Conservation (phyloP, 148 eudicot species). For the Cornus suecica region DNA sequence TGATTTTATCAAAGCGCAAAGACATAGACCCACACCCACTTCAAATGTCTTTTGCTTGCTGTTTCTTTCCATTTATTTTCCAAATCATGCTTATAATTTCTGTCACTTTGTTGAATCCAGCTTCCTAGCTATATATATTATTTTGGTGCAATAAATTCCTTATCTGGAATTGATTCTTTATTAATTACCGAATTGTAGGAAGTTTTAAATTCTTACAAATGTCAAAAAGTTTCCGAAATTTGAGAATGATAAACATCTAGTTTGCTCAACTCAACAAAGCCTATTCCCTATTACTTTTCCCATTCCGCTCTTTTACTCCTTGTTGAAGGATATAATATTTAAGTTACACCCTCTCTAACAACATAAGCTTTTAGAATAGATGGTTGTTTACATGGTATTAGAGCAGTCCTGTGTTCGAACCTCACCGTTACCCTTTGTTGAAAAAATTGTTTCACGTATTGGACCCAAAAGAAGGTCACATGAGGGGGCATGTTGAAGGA, state of each 20-base stretch:
- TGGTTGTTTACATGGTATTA: no score
- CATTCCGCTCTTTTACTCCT: not conserved
- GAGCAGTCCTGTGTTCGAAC: no score
- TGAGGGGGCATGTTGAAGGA: no score
- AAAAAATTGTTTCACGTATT: no score
- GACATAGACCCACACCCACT: not conserved
- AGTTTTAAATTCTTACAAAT: no score
- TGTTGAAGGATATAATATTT: no score
- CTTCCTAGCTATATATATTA: not conserved
- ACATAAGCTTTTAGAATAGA: no score
- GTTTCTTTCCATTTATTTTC: not conserved
- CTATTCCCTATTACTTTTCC: no score
- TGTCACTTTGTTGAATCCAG: not conserved
- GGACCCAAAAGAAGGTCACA: no score
- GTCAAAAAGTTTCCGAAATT: not conserved
- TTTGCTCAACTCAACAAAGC: not conserved
- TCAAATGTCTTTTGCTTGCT: not conserved
- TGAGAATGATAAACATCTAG: not conserved
- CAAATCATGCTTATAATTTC: not conserved
- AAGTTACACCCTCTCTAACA: no score
- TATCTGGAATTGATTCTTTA: not conserved
- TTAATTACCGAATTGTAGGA: no score
- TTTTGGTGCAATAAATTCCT: not conserved
- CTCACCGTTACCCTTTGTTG: no score
- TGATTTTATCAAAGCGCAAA: not conserved